Conservation (phyloP, 192 early-diverging fungal species). For the Entophlyctis luteolus region DNA sequence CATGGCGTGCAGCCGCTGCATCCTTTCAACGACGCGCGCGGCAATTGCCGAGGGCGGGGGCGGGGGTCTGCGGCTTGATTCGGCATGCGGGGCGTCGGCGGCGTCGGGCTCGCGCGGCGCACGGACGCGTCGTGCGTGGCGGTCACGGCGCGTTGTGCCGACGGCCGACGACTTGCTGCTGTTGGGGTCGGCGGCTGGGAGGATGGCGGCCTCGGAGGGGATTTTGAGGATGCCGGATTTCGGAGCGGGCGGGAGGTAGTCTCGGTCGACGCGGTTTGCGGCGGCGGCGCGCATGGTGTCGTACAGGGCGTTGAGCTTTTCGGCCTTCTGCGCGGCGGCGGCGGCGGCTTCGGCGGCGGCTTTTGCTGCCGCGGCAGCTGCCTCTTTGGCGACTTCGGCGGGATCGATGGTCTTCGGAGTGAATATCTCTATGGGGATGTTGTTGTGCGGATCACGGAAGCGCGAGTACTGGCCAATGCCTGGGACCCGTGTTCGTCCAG, state of each 20-base stretch:
- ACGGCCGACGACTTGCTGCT: no score
- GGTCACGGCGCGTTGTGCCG: no score
- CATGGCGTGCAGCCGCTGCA: not conserved
- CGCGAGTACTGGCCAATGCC: slow-evolving; percentile 34
- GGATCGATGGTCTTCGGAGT: slow-evolving; percentile 11
- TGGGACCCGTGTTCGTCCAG: slow-evolving; percentile 2
- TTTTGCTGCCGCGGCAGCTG: not conserved
- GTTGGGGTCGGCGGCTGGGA: no score
- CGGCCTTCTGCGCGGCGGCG: not conserved
- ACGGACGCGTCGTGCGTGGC: no score
- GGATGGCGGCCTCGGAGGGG: no score
- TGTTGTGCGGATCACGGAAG: slow-evolving; percentile 41
- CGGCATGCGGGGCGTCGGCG: not conserved
- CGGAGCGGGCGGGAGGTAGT: not conserved
- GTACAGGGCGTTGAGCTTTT: not conserved
- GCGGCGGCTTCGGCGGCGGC: not conserved
- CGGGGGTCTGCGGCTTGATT: not conserved
- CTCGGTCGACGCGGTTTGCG: no score
- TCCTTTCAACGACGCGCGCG: not conserved
- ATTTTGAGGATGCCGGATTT: not conserved
- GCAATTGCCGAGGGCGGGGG: not conserved
- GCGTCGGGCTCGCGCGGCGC: not conserved
- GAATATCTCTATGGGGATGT: slow-evolving; percentile 37
- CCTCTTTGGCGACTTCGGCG: not conserved
- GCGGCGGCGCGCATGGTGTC: not conserved